Base-by-base conservation (phyloP, 495 filamentous ascomycete species). In the Lindgomyces ingoldianus region DNA sequence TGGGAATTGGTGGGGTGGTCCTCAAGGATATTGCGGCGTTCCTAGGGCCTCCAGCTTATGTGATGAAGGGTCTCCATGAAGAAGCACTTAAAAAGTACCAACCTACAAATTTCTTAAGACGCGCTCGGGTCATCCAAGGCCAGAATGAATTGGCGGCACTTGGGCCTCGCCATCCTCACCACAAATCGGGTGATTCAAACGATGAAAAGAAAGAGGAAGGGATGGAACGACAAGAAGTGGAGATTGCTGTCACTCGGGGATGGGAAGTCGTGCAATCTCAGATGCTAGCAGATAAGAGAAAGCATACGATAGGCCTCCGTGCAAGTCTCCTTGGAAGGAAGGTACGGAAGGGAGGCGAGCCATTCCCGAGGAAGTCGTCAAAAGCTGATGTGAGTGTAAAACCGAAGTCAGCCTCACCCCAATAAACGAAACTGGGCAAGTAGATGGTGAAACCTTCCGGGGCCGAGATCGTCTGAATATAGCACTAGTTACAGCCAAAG, bases 1-100 rank as follows among this genome's bases (percentile, higher is more conserved):
- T 89, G 79, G 91, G 91, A 1, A 67, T 91, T 0, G 85, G 87
- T 1, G 88, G 91, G 0, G 82, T 91, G 24, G 80, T 91, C 4
- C 78, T 92, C 1, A 92, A 93, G 73, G 79, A 87, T 55, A 75
- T 88, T 16, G 79, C 85, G 12, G 89, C 87, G 0, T 57, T 89
- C 0, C 69, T 87, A 2, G 88, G 87, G 2, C 84, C 87, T 0
- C 70, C 84, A 4, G 88, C 82, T 0, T 91, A 86, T 57, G 81
- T 84, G 0, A 74, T 90, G 21, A 87, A 91, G 70, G 89, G 89
- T 10, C 68, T 90, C 0, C 78, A 76, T n/a, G 72, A 73, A 57
- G 70, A 77, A 55, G 22, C 69, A 0, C 21, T 42, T 42, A 76
- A 74, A 58, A 61, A 65, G 30, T 58, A 61, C 33, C 58, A 69